A percentile compares a stretch with the other conserved stretches of the same genome.
Evolutionary conservation across 371 early-diverging fungal genomes (phyloP).

Genomic region (Basidiobolus meristosporus): DNA sequence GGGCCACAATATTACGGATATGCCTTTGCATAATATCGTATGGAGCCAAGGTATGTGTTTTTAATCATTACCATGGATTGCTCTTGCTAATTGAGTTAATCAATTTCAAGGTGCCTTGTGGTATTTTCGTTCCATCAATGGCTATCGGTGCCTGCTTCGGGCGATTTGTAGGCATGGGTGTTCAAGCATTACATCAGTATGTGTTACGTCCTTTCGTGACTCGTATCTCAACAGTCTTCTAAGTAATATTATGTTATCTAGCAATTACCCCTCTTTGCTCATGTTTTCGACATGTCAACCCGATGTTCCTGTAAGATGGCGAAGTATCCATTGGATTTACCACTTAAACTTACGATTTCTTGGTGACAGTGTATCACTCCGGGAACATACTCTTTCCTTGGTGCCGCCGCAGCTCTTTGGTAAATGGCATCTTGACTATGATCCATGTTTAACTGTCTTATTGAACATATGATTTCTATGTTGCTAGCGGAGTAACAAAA

Average conservation of each 20-base stretch:
- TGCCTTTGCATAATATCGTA: conserved; percentile 52
- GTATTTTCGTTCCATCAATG: conserved; percentile 83
- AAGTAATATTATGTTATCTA: conserved; percentile 5
- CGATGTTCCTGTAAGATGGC: conserved; percentile 32
- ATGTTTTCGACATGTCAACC: conserved; percentile 60
- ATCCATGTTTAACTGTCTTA: not conserved
- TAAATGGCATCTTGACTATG: conserved; percentile 7
- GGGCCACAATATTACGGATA: conserved; percentile 44
- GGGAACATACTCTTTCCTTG: conserved; percentile 91
- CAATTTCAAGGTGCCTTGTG: conserved; percentile 48
- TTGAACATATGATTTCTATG: not conserved
- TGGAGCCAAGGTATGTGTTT: conserved; percentile 29
- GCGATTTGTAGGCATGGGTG: conserved; percentile 71
- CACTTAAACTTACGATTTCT: not conserved
- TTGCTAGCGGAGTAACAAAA: conserved; percentile 35
- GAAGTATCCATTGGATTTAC: not conserved
- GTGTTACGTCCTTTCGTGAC: not conserved
- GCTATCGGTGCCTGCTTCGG: conserved; percentile 82
- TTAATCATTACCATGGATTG: not conserved
- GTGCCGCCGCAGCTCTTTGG: conserved; percentile 84
- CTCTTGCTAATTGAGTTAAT: too few relatives aligned
- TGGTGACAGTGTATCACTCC: conserved; percentile 62
- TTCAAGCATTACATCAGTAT: conserved; percentile 35
- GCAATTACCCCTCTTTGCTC: conserved; percentile 37
- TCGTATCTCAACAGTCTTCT: not conserved